Conservation (phyloP, 202 grass and related monocot species). For the Setaria italica region DNA sequence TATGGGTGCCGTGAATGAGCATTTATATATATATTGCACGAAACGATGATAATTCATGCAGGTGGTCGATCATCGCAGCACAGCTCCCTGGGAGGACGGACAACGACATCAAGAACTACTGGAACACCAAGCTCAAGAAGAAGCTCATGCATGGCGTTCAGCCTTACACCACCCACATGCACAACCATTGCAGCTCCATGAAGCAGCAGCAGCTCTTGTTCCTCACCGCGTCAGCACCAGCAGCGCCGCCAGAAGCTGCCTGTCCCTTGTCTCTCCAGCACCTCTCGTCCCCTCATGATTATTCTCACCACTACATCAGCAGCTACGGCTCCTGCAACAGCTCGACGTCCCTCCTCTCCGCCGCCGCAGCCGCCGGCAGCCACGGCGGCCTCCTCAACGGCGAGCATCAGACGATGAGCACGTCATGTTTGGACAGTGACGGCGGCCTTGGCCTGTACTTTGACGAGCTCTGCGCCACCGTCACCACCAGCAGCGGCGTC, state of each 20-base stretch:
- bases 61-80: constrained; percentile 81
- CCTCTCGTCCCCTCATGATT: constrained; percentile 35
- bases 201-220: constrained; percentile 27
- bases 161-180: constrained; percentile 2
- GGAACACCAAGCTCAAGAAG: constrained; percentile 83
- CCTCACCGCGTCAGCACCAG: neutral
- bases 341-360: constrained; percentile 8
- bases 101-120: constrained; percentile 96
- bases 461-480: constrained; percentile 37
- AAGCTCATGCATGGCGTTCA: constrained; percentile 58
- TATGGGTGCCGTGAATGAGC: neutral
- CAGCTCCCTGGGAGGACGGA: constrained; percentile 88
- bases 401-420: constrained; percentile 39
- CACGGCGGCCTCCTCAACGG: constrained; percentile 27
- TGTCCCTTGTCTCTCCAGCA: constrained; percentile 34
- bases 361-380: constrained; percentile 4
- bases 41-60: neutral
- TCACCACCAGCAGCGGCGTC: constrained; percentile 27
- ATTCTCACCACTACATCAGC: neutral
- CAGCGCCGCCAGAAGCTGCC: neutral
- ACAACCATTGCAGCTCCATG: constrained; percentile 34
- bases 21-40: neutral
- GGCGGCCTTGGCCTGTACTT: constrained; percentile 9
- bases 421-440: constrained; percentile 24
- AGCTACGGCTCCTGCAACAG: neutral